Conservation (phyloP, 306 rosid species). For the Prunus mongolica region DNA sequence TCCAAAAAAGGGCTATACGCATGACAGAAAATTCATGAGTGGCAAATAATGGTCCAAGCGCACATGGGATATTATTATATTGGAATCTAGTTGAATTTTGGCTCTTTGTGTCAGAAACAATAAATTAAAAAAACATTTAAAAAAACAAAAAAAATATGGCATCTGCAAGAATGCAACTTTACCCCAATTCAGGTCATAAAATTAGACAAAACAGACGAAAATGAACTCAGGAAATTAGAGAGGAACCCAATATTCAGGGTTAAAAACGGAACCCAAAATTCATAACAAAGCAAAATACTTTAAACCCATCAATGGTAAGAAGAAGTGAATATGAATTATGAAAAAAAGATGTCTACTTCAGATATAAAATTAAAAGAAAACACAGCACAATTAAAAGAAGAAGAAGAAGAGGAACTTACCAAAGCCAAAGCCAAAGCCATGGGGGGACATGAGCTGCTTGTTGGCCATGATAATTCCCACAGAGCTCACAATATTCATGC, state of each 20-base stretch:
- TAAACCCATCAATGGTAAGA: background rate
- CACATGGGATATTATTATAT: background rate
- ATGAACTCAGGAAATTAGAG: no score
- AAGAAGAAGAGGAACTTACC: constrained; percentile 24
- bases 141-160: background rate
- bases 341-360: background rate
- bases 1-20: constrained; percentile 3
- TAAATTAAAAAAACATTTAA: background rate
- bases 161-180: background rate
- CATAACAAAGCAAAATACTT: background rate
- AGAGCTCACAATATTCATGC: constrained; percentile 53
- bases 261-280: no score
- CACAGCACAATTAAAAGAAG: background rate
- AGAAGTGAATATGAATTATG: background rate
- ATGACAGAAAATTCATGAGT: background rate
- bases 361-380: background rate
- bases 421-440: constrained; percentile 47
- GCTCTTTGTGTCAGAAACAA: background rate
- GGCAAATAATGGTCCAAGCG: background rate
- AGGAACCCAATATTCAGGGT: constrained; percentile 2
- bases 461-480: constrained; percentile 61
- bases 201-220: background rate
- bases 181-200: background rate
- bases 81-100: background rate
- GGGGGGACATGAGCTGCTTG: constrained; percentile 51